Conservation (phyloP, 2,329 filamentous ascomycete genomes). For the Dryadomyces sulphureus region DNA sequence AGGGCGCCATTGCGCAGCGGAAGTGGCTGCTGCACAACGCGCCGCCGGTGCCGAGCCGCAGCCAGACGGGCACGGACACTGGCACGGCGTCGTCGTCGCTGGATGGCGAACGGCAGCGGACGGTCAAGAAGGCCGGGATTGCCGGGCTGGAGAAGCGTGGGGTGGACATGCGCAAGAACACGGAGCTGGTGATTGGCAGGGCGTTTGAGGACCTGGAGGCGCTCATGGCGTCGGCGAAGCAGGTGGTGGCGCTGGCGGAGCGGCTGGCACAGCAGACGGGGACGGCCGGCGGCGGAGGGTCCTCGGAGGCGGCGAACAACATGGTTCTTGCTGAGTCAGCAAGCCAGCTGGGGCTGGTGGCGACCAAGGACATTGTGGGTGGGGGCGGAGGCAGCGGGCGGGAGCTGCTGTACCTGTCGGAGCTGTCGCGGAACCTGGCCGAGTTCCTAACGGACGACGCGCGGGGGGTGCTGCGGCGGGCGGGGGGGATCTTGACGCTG, state of each 20-base stretch:
- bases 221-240: conserved; percentile 92
- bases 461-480: conserved; percentile 58
- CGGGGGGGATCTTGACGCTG: conserved; percentile 77
- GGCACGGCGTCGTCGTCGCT: background rate
- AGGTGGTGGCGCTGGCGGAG: conserved; percentile 87
- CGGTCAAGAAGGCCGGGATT: conserved; percentile 63
- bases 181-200: conserved; percentile 80
- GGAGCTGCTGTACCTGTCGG: conserved; percentile 78
- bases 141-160: conserved; percentile 81
- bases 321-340: conserved; percentile 68
- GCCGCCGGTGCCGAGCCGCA: conserved; percentile 64
- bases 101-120: conserved; percentile 12
- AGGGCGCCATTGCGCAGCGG: conserved; percentile 73
- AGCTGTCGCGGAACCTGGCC: conserved; percentile 69
- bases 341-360: conserved; percentile 73
- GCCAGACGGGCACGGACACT: conserved; percentile 11
- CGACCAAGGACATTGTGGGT: conserved; percentile 85
- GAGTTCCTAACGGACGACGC: conserved; percentile 82
- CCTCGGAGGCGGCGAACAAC: conserved; percentile 37
- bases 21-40: conserved; percentile 92
- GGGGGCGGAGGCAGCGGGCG: conserved; percentile 31
- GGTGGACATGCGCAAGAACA: conserved; percentile 75
- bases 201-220: conserved; percentile 95
- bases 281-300: conserved; percentile 18
- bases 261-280: conserved; percentile 56